A percentile compares a stretch with the other conserved stretches of the same genome.
Evolutionary conservation across 495 filamentous ascomycete species (phyloP).

Genomic region (Parathielavia appendiculata): DNA sequence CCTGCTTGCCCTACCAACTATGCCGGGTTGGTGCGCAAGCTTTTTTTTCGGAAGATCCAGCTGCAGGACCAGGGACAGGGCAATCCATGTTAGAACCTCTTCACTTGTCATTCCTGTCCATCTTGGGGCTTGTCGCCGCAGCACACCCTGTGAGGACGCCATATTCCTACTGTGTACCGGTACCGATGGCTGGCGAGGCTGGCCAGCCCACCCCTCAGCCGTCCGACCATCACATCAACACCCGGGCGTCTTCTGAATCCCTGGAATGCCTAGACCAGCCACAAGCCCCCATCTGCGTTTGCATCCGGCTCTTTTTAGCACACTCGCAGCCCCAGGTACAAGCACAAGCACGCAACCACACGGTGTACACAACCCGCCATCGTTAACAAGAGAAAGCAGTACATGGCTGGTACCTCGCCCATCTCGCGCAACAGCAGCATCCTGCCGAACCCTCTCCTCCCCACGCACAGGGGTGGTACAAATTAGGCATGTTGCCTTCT

Average conservation of each 20-base stretch:
- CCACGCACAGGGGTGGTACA: constrained; percentile 18
- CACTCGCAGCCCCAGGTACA: constrained; percentile 16
- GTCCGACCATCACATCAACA: background rate
- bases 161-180: background rate
- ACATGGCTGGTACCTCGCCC: constrained; percentile 11
- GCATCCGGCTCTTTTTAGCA: constrained; percentile 18
- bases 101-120: constrained; percentile 4
- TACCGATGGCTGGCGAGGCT: constrained; percentile 5
- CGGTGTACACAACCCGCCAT: constrained; percentile 14
- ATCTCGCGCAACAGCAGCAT: constrained; percentile 11
- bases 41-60: background rate
- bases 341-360: constrained; percentile 20
- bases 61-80: background rate
- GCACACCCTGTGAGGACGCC: background rate
- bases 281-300: constrained; percentile 19
- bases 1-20: constrained; percentile 9
- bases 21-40: background rate
- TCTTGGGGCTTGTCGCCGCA: background rate
- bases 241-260: background rate
- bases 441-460: background rate
- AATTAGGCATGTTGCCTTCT: constrained; percentile 13
- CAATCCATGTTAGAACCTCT: background rate
- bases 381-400: constrained; percentile 7
- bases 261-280: constrained; percentile 22
- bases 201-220: constrained; percentile 4